Conservation (phyloP, 495 filamentous ascomycete genomes). For the Neurospora sp. region DNA sequence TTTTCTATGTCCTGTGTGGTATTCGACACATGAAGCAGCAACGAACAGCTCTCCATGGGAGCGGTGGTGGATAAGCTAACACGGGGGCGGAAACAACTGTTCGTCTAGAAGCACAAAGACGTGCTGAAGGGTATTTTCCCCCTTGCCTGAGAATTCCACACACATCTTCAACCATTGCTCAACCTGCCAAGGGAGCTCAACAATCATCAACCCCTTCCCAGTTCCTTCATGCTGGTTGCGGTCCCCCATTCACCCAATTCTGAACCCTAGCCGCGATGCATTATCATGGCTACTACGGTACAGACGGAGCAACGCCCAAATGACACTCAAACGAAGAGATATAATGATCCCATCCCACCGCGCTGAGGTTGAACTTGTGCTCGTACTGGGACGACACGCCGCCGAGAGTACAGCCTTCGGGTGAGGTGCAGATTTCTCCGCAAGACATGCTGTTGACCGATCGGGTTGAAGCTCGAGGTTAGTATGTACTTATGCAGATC, state of each 20-base stretch:
- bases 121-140: background rate
- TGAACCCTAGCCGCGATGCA: no score
- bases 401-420: slow-evolving; percentile 36
- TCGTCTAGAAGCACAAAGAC: background rate
- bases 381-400: slow-evolving; percentile 22
- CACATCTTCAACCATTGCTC: background rate
- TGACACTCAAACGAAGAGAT: slow-evolving; percentile 31
- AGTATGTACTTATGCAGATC: background rate
- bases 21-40: background rate
- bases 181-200: background rate
- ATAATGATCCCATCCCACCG: slow-evolving; percentile 24
- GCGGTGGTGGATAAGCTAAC: background rate
- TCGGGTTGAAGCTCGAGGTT: background rate
- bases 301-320: background rate
- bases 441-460: slow-evolving; percentile 12
- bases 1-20: background rate
- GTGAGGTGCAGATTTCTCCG: slow-evolving; percentile 29
- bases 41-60: background rate
- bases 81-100: background rate
- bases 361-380: slow-evolving; percentile 27
- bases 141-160: no score
- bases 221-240: no score
- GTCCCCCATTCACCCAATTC: no score
- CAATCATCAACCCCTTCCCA: no score
- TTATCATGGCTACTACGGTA: background rate